Base-by-base conservation (phyloP, 108 stramenopile species). In the Discostella stelligeroides region DNA sequence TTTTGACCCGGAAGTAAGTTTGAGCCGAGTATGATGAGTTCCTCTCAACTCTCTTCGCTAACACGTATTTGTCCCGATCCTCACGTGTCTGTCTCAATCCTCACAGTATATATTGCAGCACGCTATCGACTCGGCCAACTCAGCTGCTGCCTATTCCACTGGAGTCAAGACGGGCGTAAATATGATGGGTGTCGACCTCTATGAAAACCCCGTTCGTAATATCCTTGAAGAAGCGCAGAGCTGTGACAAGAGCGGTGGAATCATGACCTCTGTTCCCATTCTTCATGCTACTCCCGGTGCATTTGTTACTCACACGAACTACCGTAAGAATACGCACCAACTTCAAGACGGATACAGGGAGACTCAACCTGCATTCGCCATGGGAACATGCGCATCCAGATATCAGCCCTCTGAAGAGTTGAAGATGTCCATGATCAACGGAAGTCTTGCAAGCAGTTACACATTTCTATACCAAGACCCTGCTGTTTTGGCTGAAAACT, bases 251-350 rank as follows among this genome's bases (percentile, higher is more conserved):
- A 58, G 76, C n/a, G 85, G 72, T 21, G 85, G 85, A 59, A 76
- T 83, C 37, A 71, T 86, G 41, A 70, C 85, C 7, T 79, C 82
- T 14, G 85, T 86, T 28, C 82, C 85, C 10, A 58, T 86, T 30
- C 62, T 86, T 14, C 85, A 86, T 57, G 85, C 85, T 7, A 83
- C 85, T 57, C 85, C 85, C 41, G 85, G 68, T n/a, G 70, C 80
- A 13, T 86, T 86, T 72, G 67, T 86, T 12, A 58, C 70, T 0
- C 82, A 83, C 64, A 58, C 76, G n/a, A 83, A 83, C 54, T 63
- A 61, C 56, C 71, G 85, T 15, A 57, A 27, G 12, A 79, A 81
- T 55, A 46, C 57, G 8, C 68, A 66, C 17, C 64, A 69, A 1
- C 51, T 86, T 10, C 75, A 61, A 23, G 38, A 38, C 40, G 57